phyloP scores from a whole-genome alignment of 495 filamentous ascomycete species.

The Tetracladium setigerum region DNA sequence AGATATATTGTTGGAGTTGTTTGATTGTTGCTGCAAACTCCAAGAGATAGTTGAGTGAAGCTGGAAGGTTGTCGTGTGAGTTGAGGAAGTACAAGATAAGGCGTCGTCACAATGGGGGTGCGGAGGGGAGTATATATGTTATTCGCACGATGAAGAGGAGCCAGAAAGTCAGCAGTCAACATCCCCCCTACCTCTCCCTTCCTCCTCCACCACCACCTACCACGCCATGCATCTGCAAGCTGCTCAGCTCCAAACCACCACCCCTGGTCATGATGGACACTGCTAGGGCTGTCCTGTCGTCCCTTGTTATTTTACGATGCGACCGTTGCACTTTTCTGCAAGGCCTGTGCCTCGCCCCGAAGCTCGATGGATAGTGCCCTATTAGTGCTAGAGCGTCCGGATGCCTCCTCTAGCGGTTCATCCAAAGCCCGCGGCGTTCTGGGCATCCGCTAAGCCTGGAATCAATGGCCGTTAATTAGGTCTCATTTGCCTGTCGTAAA shows the following conservation, averaged over 20 bases:
- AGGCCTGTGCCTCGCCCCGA: neutral
- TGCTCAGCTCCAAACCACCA: slow-evolving; percentile 11
- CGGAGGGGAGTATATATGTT: slow-evolving; percentile 18
- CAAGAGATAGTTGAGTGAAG: neutral
- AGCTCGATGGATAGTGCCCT: neutral
- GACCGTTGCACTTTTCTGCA: slow-evolving; percentile 17
- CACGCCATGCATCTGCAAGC: slow-evolving; percentile 6
- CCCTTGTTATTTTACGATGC: slow-evolving; percentile 7
- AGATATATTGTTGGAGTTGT: neutral
- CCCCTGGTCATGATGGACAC: slow-evolving; percentile 10
- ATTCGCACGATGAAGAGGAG: slow-evolving; percentile 3
- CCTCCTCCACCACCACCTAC: slow-evolving; percentile 2
- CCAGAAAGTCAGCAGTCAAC: slow-evolving; percentile 6
- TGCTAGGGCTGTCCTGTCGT: slow-evolving; percentile 7
- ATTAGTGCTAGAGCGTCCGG: neutral
- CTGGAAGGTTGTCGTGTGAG: neutral
- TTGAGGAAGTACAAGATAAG: neutral
- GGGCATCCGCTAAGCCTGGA: slow-evolving; percentile 6
- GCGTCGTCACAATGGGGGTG: slow-evolving; percentile 14
- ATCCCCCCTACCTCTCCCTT: slow-evolving; percentile 4
- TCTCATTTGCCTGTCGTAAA: slow-evolving; percentile 10
- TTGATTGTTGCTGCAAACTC: neutral
- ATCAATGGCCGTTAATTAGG: slow-evolving; percentile 16
- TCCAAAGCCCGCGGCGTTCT: neutral
- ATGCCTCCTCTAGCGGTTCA: neutral